phyloP scores from a whole-genome alignment of 2,329 filamentous ascomycete species.

The Bimuria novae-zelandiae region DNA sequence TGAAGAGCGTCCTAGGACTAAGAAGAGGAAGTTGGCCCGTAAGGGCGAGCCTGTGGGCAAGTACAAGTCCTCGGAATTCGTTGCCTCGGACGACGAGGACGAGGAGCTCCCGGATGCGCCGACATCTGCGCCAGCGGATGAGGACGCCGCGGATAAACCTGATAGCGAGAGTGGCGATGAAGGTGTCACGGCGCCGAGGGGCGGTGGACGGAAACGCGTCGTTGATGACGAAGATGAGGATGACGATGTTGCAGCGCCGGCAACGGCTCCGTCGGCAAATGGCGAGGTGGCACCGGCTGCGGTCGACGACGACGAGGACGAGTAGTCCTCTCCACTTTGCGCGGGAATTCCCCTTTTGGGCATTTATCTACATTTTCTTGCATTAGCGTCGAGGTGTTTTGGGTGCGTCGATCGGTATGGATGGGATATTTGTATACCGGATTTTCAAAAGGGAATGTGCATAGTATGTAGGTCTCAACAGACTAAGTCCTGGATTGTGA shows the following conservation, averaged over 20 bases:
- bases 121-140: slow-evolving; percentile 24
- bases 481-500: no score
- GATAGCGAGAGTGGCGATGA: slow-evolving; percentile 13
- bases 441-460: no score
- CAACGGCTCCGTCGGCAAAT: slow-evolving; percentile 23
- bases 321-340: slow-evolving; percentile 18
- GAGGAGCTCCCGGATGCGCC: slow-evolving; percentile 27
- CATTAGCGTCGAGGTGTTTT: slow-evolving; percentile 30
- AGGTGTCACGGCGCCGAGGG: slow-evolving; percentile 25
- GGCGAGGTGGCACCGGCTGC: slow-evolving; percentile 21
- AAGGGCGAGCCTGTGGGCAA: slow-evolving; percentile 60
- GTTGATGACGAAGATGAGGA: slow-evolving; percentile 37
- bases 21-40: slow-evolving; percentile 64
- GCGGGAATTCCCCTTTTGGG: not conserved
- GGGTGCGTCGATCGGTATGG: not conserved
- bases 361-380: slow-evolving; percentile 14
- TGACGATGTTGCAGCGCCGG: slow-evolving; percentile 29
- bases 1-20: slow-evolving; percentile 63
- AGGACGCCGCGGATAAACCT: not conserved
- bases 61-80: slow-evolving; percentile 84
- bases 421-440: no score
- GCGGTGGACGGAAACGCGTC: slow-evolving; percentile 34
- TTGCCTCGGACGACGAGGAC: slow-evolving; percentile 66
- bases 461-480: no score
- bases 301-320: slow-evolving; percentile 38